These are phyloP conservation scores for Spiraea crenata DNA, from an alignment of 331 rosid genomes.

Conservation along the genomic window DNA sequence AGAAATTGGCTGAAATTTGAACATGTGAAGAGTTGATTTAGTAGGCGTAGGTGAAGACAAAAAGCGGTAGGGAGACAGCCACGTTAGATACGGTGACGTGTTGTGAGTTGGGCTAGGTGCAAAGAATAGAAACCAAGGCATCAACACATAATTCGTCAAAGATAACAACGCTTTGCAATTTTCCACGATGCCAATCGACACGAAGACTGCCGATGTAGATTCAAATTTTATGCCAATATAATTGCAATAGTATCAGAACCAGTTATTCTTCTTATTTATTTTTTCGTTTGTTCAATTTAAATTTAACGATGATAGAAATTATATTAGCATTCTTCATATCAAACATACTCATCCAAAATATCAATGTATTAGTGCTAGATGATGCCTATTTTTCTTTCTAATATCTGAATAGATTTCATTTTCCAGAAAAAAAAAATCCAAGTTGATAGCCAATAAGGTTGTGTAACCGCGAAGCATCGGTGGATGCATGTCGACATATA, in stretches of 20 bases:
- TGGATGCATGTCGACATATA: not conserved
- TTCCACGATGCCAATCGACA: not conserved
- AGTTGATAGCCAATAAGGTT: no score
- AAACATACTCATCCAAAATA: no score
- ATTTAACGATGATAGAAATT: no score
- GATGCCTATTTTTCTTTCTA: no score
- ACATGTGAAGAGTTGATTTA: not conserved
- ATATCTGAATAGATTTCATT: no score
- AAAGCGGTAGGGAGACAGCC: constrained; percentile 1
- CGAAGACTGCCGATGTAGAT: not conserved
- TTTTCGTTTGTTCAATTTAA: no score
- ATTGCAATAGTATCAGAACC: no score
- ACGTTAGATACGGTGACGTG: not conserved
- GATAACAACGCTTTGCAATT: not conserved
- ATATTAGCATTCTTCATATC: no score
- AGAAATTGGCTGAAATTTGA: not conserved
- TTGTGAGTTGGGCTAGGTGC: not conserved
- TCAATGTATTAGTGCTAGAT: no score
- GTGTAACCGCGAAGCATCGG: not conserved
- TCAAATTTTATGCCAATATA: no score
- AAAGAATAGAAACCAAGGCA: not conserved
- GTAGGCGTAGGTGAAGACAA: not conserved
- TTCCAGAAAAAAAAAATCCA: no score
- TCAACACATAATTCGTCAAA: not conserved
- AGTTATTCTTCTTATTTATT: no score